Percentiles rank a stretch among this genome's conserved stretches.
Conservation (phyloP, 2,329 filamentous ascomycete genomes). For the Colletotrichum sp. region DNA sequence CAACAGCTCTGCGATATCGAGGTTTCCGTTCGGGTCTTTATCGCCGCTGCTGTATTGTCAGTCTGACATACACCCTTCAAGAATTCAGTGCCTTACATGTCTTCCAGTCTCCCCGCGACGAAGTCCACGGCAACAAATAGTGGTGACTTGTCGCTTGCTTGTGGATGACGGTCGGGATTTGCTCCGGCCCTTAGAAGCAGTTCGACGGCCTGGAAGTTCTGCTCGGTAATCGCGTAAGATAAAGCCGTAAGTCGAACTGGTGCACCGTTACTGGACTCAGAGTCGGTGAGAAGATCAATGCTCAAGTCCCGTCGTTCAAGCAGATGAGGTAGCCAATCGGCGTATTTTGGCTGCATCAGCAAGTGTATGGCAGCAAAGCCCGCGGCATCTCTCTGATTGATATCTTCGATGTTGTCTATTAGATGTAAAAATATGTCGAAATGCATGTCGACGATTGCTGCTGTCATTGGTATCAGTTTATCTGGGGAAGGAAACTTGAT, state of each 20-base stretch:
- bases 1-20: slow-evolving; percentile 10
- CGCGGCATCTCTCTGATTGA: slow-evolving; percentile 18
- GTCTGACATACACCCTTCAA: neutral
- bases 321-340: slow-evolving; percentile 11
- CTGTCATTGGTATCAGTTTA: slow-evolving; percentile 3
- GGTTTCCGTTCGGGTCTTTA: neutral
- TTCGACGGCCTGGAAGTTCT: slow-evolving; percentile 17
- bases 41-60: neutral
- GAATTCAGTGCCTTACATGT: neutral
- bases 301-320: neutral
- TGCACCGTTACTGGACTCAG: neutral
- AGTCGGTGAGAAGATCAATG: neutral
- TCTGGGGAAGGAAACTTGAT: neutral
- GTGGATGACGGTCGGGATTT: slow-evolving; percentile 15
- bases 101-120: neutral
- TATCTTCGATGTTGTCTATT: neutral
- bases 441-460: slow-evolving; percentile 10
- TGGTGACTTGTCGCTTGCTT: neutral
- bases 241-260: slow-evolving; percentile 18
- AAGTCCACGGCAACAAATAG: neutral
- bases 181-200: slow-evolving; percentile 25
- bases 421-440: slow-evolving; percentile 21
- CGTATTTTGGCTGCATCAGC: slow-evolving; percentile 19
- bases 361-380: slow-evolving; percentile 18
- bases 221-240: slow-evolving; percentile 20